Base-by-base conservation (phyloP, 73 alveolate species). In the Paramecium tetraurelia region DNA sequence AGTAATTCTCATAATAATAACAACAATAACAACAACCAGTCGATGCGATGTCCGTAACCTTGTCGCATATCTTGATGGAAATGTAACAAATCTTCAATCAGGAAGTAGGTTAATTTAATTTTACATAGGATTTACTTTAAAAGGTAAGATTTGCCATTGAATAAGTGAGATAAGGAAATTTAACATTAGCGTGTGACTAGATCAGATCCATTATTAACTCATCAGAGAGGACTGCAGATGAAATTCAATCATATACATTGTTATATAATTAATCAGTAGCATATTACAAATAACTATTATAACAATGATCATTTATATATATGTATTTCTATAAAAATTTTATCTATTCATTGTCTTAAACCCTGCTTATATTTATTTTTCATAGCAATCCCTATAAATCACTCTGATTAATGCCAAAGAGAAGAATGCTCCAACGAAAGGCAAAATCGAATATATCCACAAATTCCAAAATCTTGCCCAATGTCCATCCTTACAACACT, bases 381-480 rank as follows among this genome's bases (percentile, higher is more conserved):
- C 90, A 80, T 41, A 80, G 14, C 75, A 80, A 31, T 41, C 43
- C 24, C 57, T 80, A 21, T 80, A 80, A 18, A 80, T 21, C 7
- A 44, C 27, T 31, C 35, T 41, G 4, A 80, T 41, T 6, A 80
- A 0, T 27, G 90, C 31, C 5, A 44, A 48, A 46, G 77, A 33
- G 9, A 43, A 2, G 24, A 76, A 76, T 3, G 71, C 89, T 14
- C 89, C 89, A n/a, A 41, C 70, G 6, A 80, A 80, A 7, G 90
- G 90, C 8, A 80, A 9, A 24, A 59, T 63, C 2, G 57, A 21
- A 21, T 31, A 80, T 4, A 80, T 80, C 90, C 90, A 80, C 24
- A 43, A 80, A 80, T 41, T 80, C 90, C 90, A 80, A 80, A 76
- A 80, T 80, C 76, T 80, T 2, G 6, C 27, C 76, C 76, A 80